These are phyloP conservation scores for Stephanodiscus minutulus DNA, from an alignment of 108 stramenopile genomes.

Conservation along the genomic window DNA sequence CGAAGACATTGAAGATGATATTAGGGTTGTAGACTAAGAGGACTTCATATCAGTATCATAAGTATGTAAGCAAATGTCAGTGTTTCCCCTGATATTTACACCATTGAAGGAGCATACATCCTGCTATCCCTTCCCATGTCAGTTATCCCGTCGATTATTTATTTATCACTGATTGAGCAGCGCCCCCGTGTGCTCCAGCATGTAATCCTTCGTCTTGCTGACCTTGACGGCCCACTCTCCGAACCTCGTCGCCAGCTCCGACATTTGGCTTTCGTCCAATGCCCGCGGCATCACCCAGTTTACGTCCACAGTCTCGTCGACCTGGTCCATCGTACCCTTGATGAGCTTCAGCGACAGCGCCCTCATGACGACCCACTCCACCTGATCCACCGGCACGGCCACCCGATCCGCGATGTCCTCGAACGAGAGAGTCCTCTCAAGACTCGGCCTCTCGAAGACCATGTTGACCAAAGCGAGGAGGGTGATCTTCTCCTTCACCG, in stretches of 20 bases:
- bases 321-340: conserved; percentile 88
- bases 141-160: not conserved
- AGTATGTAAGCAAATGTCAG: not conserved
- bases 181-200: conserved; percentile 61
- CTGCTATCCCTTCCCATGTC: not conserved
- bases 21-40: not conserved
- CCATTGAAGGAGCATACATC: not conserved
- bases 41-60: not conserved
- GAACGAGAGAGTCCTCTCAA: conserved; percentile 89
- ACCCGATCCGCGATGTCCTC: conserved; percentile 83
- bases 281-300: conserved; percentile 99
- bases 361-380: conserved; percentile 98
- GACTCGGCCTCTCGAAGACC: conserved; percentile 90
- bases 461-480: conserved; percentile 93
- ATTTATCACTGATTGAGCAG: conserved; percentile 33
- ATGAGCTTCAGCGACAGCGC: conserved; percentile 94
- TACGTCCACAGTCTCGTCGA: conserved; percentile 83
- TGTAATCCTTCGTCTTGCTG: conserved; percentile 63
- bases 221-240: conserved; percentile 86
- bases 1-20: not conserved
- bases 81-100: not conserved
- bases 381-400: conserved; percentile 80
- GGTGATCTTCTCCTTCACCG: conserved; percentile 95
- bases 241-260: conserved; percentile 77
- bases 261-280: conserved; percentile 80